A percentile compares a stretch with the other conserved stretches of the same genome.
Evolutionary conservation across 2,329 filamentous ascomycete genomes (phyloP).

Genomic region (Clonostachys byssicola): DNA sequence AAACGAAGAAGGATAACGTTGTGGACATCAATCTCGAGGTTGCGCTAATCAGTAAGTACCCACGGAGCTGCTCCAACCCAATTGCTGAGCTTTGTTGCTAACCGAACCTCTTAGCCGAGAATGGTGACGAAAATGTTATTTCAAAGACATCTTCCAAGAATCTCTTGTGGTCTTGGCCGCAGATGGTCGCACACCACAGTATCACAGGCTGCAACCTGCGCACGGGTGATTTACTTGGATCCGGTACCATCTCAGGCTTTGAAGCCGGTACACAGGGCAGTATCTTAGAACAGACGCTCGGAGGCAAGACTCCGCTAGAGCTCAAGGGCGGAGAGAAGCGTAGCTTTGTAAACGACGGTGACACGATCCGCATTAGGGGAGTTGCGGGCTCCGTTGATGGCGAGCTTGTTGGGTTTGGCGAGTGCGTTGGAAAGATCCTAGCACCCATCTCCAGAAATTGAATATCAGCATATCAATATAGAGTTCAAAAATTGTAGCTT

Average conservation of each 20-base stretch:
- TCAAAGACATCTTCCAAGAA: constrained; percentile 51
- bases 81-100: too few relatives aligned
- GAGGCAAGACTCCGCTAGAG: constrained; percentile 51
- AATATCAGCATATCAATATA: too few relatives aligned
- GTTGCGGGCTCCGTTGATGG: neutral
- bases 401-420: neutral
- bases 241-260: constrained; percentile 30
- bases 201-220: constrained; percentile 67
- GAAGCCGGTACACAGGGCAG: constrained; percentile 62
- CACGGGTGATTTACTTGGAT: constrained; percentile 67
- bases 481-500: too few relatives aligned
- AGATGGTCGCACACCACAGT: constrained; percentile 75
- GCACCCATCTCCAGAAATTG: too few relatives aligned
- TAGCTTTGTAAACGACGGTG: neutral
- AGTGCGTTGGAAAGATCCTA: neutral
- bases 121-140: constrained; percentile 5
- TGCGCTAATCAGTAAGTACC: neutral
- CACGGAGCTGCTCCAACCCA: too few relatives aligned
- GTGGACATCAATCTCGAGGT: neutral
- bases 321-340: neutral
- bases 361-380: neutral
- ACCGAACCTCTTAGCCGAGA: too few relatives aligned
- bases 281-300: constrained; percentile 67
- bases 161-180: constrained; percentile 70
- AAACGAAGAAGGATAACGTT: neutral